phyloP scores from a whole-genome alignment of 1,284 basidiomycete genomes.

The Melampsora occidentalis region DNA sequence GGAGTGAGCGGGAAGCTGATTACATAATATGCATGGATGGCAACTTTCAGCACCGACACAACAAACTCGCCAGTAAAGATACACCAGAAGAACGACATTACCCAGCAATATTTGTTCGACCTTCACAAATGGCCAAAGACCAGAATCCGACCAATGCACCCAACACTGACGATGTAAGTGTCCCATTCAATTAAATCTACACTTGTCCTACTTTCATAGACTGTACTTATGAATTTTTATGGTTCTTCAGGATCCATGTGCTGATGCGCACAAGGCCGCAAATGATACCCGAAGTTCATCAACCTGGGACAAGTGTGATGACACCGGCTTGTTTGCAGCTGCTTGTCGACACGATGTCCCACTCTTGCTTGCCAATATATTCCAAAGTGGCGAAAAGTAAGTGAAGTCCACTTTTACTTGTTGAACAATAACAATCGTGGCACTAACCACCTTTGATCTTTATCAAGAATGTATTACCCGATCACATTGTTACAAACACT shows the following conservation, averaged over 20 bases:
- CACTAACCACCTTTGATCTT: background rate
- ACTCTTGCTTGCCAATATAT: background rate
- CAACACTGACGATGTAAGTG: background rate
- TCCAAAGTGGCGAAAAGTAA: conserved; percentile 13
- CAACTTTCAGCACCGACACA: background rate
- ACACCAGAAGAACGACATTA: background rate
- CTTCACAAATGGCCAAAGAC: background rate
- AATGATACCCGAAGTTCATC: background rate
- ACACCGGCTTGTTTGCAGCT: too few species aligned
- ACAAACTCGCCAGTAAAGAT: conserved; percentile 10
- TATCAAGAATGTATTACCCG: background rate
- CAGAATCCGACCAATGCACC: background rate
- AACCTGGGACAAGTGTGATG: too few species aligned
- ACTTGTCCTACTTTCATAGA: background rate
- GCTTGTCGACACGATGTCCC: conserved; percentile 15
- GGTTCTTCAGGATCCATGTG: background rate
- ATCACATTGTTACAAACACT: background rate
- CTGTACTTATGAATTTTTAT: background rate
- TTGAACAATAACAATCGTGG: too few species aligned
- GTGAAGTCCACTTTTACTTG: background rate
- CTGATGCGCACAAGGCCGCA: conserved; percentile 5
- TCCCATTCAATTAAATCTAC: background rate
- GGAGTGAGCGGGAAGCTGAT: too few species aligned
- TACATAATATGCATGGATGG: too few species aligned
- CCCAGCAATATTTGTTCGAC: background rate